Percentiles rank a stretch among this genome's conserved stretches.
phyloP scores from a whole-genome alignment of 495 filamentous ascomycete genomes.

The Terfezia claveryi region DNA sequence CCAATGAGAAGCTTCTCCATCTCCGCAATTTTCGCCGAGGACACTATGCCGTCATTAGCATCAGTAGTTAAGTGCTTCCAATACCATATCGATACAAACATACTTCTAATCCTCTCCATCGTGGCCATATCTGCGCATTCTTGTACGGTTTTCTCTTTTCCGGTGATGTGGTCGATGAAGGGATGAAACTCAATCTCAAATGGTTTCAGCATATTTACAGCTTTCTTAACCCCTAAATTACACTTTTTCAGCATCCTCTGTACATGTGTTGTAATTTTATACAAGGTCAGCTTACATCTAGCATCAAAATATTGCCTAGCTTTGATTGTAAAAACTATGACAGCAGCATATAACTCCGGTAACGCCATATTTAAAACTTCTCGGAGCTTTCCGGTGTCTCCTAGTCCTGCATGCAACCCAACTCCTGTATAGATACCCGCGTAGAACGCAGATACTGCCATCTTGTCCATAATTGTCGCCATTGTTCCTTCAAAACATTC shows the following conservation, averaged over 20 bases:
- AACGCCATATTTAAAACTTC: not conserved
- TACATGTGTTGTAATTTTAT: not conserved
- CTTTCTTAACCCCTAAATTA: not conserved
- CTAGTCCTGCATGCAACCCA: not conserved
- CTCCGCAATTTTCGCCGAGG: not conserved
- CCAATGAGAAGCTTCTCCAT: not conserved
- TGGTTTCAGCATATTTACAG: not conserved
- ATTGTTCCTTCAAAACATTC: not conserved
- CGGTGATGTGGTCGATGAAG: not conserved
- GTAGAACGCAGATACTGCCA: not conserved
- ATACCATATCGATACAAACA: too few species aligned
- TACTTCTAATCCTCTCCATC: not conserved
- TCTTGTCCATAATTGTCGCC: not conserved
- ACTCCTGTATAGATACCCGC: not conserved
- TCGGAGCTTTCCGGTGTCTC: not conserved
- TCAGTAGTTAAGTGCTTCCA: too few species aligned
- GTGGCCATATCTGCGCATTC: not conserved
- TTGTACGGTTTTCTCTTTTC: not conserved
- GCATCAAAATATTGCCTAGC: not conserved
- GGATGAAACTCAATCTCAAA: not conserved
- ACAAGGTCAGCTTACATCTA: not conserved
- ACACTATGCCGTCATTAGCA: not conserved
- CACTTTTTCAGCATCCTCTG: not conserved
- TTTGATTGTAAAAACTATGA: not conserved
- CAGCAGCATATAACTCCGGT: not conserved